These are phyloP conservation scores for Rhizophagus prolifer DNA, from an alignment of 192 early-diverging fungal genomes.

Conservation along the genomic window DNA sequence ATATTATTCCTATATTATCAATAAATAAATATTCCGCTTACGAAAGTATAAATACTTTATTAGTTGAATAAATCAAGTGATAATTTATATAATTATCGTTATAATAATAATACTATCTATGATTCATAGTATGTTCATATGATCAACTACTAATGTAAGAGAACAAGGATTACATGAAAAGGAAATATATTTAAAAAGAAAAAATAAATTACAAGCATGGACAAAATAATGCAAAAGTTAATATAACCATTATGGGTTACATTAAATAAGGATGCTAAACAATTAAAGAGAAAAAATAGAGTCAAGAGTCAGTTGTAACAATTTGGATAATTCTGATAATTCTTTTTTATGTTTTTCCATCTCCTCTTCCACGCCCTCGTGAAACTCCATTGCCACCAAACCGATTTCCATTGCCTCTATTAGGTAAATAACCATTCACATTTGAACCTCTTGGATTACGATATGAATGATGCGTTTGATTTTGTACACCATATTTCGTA, in stretches of 20 bases:
- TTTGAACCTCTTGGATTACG: neutral
- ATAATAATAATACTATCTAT: too few species aligned
- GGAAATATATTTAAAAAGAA: neutral
- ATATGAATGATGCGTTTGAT: neutral
- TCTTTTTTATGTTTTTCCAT: neutral
- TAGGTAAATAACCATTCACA: neutral
- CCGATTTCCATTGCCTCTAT: neutral
- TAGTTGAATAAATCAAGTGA: too few species aligned
- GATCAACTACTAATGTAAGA: neutral
- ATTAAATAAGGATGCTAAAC: too few species aligned
- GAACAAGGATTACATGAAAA: neutral
- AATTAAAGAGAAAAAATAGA: too few species aligned
- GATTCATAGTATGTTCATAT: neutral
- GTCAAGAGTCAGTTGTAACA: too few species aligned
- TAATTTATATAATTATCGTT: too few species aligned
- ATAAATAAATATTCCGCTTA: neutral
- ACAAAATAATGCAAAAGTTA: neutral
- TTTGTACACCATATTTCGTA: neutral
- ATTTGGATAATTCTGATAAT: too few species aligned
- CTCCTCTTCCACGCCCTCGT: neutral
- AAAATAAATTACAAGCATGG: too few species aligned
- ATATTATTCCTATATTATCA: too few species aligned
- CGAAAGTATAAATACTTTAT: neutral
- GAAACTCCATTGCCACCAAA: neutral
- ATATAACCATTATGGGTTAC: too few species aligned